Percentiles rank a stretch among this genome's conserved stretches.
Evolutionary conservation across 2,329 filamentous ascomycete genomes (phyloP).

Genomic region (Paraphoma chrysanthemicola): DNA sequence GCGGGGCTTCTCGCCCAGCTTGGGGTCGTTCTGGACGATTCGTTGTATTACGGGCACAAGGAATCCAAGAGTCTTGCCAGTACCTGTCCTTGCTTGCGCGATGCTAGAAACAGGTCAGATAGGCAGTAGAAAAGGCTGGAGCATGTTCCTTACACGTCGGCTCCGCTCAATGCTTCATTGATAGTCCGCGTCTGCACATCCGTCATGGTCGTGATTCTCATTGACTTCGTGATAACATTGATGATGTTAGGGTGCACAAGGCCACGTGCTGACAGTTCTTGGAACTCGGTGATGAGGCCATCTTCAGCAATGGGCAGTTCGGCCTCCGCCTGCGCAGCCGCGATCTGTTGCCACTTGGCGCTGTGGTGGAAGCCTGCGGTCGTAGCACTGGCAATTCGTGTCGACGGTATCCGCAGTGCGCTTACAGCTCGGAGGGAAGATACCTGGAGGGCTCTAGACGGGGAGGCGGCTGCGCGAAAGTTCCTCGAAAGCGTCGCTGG

Average conservation of each 20-base stretch:
- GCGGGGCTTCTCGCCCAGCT: slow-evolving; percentile 60
- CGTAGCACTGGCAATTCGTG: slow-evolving; percentile 26
- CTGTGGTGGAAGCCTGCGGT: slow-evolving; percentile 49
- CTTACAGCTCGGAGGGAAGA: slow-evolving; percentile 27
- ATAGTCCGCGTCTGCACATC: slow-evolving; percentile 89
- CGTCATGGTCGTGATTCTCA: slow-evolving; percentile 87
- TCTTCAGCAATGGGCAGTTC: slow-evolving; percentile 23
- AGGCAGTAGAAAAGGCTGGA: neutral
- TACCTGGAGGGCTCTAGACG: slow-evolving; percentile 32
- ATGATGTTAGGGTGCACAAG: slow-evolving; percentile 72
- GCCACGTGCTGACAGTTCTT: slow-evolving; percentile 50
- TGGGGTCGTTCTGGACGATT: slow-evolving; percentile 70
- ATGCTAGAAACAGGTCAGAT: slow-evolving; percentile 51
- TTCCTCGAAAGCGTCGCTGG: slow-evolving; percentile 46
- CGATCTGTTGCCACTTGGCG: slow-evolving; percentile 46
- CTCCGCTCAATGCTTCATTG: slow-evolving; percentile 76
- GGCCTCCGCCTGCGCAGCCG: slow-evolving; percentile 26
- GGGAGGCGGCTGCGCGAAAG: slow-evolving; percentile 31
- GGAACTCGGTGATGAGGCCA: slow-evolving; percentile 51
- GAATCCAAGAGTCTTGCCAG: slow-evolving; percentile 95
- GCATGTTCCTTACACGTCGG: slow-evolving; percentile 74
- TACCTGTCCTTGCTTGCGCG: slow-evolving; percentile 95
- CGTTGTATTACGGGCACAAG: slow-evolving; percentile 84
- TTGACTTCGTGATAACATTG: slow-evolving; percentile 70
- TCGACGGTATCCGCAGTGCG: slow-evolving; percentile 23